These are phyloP conservation scores for Nematocida sp. DNA, from an alignment of 371 early-diverging fungal genomes.

Conservation along the genomic window DNA sequence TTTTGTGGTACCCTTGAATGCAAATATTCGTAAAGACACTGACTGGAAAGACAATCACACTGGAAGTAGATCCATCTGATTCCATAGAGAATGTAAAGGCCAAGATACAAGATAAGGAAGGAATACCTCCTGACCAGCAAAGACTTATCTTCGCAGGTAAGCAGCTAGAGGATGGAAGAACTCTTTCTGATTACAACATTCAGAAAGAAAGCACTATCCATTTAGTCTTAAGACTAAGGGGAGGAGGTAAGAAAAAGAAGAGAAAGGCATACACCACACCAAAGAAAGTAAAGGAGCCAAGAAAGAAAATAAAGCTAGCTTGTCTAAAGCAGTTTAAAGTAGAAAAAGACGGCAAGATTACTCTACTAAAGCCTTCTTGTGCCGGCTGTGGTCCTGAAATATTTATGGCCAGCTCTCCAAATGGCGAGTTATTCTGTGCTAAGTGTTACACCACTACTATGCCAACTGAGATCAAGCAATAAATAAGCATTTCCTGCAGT, in stretches of 20 bases:
- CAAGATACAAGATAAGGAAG: slow-evolving; percentile 96
- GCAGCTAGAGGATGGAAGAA: slow-evolving; percentile 81
- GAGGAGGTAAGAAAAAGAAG: slow-evolving; percentile 69
- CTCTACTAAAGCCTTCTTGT: slow-evolving; percentile 85
- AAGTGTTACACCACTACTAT: slow-evolving; percentile 46
- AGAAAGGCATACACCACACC: slow-evolving; percentile 63
- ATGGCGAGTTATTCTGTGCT: slow-evolving; percentile 49
- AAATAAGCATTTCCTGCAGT: background rate
- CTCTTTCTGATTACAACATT: slow-evolving; percentile 69
- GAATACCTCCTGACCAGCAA: slow-evolving; percentile 99
- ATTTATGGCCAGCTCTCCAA: slow-evolving; percentile 79
- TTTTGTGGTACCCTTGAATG: slow-evolving; percentile 66
- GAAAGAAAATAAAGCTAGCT: slow-evolving; percentile 76
- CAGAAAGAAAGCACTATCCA: slow-evolving; percentile 94
- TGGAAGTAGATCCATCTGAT: slow-evolving; percentile 89
- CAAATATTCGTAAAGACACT: slow-evolving; percentile 94
- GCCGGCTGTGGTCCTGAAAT: slow-evolving; percentile 89
- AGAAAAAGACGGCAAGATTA: slow-evolving; percentile 81
- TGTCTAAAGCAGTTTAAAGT: slow-evolving; percentile 85
- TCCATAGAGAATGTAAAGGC: slow-evolving; percentile 87
- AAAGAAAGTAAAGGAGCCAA: slow-evolving; percentile 58
- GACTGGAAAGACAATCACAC: slow-evolving; percentile 90
- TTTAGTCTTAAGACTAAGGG: slow-evolving; percentile 88
- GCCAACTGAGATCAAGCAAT: slow-evolving; percentile 1
- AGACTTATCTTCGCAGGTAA: slow-evolving; percentile 98